Conservation (phyloP, 1,139 yeast genomes). For the Saccharomyces pastorianus region DNA sequence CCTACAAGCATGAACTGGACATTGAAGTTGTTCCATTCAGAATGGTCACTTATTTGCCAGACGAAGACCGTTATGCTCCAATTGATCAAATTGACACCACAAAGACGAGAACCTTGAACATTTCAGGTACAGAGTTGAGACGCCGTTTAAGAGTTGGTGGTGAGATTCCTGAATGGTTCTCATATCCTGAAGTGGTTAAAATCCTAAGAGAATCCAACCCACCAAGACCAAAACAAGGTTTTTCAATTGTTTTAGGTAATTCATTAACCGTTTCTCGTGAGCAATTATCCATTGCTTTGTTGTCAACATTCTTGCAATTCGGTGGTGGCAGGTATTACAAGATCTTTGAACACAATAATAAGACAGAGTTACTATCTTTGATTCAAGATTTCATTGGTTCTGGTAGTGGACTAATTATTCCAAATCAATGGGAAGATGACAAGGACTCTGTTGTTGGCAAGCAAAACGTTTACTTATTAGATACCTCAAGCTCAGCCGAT, state of each 20-base stretch:
- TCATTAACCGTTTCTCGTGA: slow-evolving; percentile 33
- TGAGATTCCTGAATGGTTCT: slow-evolving; percentile 92
- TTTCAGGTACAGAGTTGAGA: slow-evolving; percentile 92
- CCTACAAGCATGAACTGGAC: slow-evolving; percentile 65
- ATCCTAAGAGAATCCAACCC: slow-evolving; percentile 90
- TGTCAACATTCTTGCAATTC: slow-evolving; percentile 83
- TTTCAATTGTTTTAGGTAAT: slow-evolving; percentile 49
- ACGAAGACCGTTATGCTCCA: slow-evolving; percentile 91
- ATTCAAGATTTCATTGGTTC: slow-evolving; percentile 80
- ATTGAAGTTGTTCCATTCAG: slow-evolving; percentile 93
- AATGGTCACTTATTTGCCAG: slow-evolving; percentile 94
- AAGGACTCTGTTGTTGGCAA: slow-evolving; percentile 39
- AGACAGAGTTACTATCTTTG: slow-evolving; percentile 27
- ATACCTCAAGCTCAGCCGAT: slow-evolving; percentile 42
- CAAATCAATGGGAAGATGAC: slow-evolving; percentile 34
- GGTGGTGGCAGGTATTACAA: slow-evolving; percentile 83
- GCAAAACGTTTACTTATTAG: slow-evolving; percentile 41
- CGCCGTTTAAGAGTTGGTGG: slow-evolving; percentile 79
- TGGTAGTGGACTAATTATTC: slow-evolving; percentile 81
- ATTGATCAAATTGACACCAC: slow-evolving; percentile 82
- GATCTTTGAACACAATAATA: slow-evolving; percentile 36
- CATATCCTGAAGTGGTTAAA: slow-evolving; percentile 91
- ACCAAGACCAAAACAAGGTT: slow-evolving; percentile 84
- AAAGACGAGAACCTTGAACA: slow-evolving; percentile 69
- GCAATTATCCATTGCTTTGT: slow-evolving; percentile 75